Conservation (phyloP, 345 rosid genomes). For the Salix exigua region DNA sequence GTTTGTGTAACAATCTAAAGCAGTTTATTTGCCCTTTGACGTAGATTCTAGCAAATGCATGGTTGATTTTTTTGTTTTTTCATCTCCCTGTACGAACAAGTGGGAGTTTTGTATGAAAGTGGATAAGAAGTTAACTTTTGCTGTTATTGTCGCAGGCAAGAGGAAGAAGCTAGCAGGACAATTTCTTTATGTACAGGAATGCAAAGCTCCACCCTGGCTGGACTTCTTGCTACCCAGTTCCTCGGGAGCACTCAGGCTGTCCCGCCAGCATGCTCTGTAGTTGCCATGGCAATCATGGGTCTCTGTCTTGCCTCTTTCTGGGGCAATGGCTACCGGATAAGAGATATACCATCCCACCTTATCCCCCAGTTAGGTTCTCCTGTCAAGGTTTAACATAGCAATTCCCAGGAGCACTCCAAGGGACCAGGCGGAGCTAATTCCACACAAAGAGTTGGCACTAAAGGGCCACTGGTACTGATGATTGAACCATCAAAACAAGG, state of each 20-base stretch:
- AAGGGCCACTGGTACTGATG: background rate
- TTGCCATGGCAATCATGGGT: conserved; percentile 97
- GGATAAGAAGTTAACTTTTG: background rate
- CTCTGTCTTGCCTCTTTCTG: conserved; percentile 89
- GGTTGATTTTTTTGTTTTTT: no score
- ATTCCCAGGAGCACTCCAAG: background rate
- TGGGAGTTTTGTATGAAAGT: no score
- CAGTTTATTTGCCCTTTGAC: no score
- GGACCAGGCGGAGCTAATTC: background rate
- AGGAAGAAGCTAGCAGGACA: conserved; percentile 79
- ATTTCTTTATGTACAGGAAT: conserved; percentile 91
- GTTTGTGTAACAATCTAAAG: no score
- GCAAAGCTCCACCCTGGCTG: conserved; percentile 96
- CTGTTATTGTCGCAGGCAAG: conserved; percentile 52
- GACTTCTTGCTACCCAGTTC: conserved; percentile 81
- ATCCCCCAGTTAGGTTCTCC: conserved; percentile 38
- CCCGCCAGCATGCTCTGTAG: conserved; percentile 93
- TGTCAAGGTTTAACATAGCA: conserved; percentile 20
- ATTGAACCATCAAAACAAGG: background rate
- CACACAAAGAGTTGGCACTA: background rate
- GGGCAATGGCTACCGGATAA: conserved; percentile 70
- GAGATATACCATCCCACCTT: conserved; percentile 43
- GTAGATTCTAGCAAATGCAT: no score
- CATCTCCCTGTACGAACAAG: no score
- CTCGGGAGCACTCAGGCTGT: conserved; percentile 89